Evolutionary conservation across 164 flowering plant species (phyloP), one percentile per base, ranked within the genome.

Genomic region (Hamamelis virginiana): DNA sequence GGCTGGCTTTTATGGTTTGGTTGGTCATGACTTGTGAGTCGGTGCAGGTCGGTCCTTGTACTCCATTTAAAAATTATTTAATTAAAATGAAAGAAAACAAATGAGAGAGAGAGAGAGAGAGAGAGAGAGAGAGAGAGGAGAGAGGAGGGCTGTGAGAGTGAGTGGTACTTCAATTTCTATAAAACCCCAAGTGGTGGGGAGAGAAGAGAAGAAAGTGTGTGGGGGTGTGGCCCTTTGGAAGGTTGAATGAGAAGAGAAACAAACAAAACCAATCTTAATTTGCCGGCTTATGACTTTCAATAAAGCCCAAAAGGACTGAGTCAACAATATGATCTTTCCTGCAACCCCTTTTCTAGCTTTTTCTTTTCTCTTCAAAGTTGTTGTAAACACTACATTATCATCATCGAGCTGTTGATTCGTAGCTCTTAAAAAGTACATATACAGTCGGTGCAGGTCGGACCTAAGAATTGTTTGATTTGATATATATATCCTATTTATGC

Each of bases 41-140:
- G 75, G 75, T 66, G 70, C 41, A 33, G 67, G 67, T 67, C 67
- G 71, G 76, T 38, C 16, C 50, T 44, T 66, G 53, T 44, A n/a
- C 6, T 62, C 33, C 58, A 53, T 44, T 73, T 50, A 23, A 62
- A 70, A 27, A 33, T 2, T 2, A 18, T 43, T 28, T 58, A 10
- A n/a, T n/a, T n/a, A 60, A 67, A 16, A 21, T 50, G 1, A 10
- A 33, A 0, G 5, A 22, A 4, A 19, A 57, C 1, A 22, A 55
- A 19, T n/a, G n/a, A n/a, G n/a, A n/a, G n/a, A n/a, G n/a, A n/a
- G n/a, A n/a, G n/a, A n/a, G n/a, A n/a, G n/a, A n/a, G n/a, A n/a
- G n/a, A n/a, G n/a, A n/a, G n/a, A n/a, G n/a, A n/a, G n/a, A n/a
- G n/a, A n/a, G n/a, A n/a, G n/a, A n/a, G n/a, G n/a, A n/a, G n/a